A percentile compares a stretch with the other conserved stretches of the same genome.
Evolutionary conservation across 345 rosid genomes (phyloP).

Genomic region (Eutrema yunnanense): DNA sequence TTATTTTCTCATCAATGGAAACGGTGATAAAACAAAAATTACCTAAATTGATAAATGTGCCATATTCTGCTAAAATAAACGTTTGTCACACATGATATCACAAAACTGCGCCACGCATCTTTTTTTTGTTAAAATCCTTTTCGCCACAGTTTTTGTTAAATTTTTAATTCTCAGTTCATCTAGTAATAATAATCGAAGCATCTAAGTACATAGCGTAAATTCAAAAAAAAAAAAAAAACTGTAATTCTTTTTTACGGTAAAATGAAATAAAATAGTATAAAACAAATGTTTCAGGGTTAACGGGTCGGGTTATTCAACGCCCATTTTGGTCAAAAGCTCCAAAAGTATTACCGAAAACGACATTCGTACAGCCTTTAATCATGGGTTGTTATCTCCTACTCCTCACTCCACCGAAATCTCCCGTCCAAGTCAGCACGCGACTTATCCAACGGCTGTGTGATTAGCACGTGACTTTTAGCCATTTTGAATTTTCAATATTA

Average conservation of each 20-base stretch:
- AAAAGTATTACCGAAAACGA: constrained; percentile 33
- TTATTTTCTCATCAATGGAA: background rate
- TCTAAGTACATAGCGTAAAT: background rate
- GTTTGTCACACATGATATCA: background rate
- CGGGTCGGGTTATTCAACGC: constrained; percentile 39
- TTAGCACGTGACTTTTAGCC: constrained; percentile 12
- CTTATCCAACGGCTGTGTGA: constrained; percentile 24
- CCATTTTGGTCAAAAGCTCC: constrained; percentile 31
- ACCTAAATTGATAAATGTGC: background rate
- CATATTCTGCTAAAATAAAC: background rate
- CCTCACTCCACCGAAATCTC: constrained; percentile 15
- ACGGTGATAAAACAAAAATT: background rate
- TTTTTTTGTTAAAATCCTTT: no score
- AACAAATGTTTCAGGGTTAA: background rate
- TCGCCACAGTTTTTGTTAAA: background rate
- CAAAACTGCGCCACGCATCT: no score
- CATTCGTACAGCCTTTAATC: constrained; percentile 31
- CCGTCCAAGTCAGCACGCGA: constrained; percentile 5
- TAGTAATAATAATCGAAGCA: background rate
- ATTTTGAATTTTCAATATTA: background rate
- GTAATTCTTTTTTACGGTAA: background rate
- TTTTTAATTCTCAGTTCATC: background rate
- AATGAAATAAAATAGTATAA: background rate
- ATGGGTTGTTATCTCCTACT: constrained; percentile 7
- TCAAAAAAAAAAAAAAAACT: background rate